Evolutionary conservation across 768 basidiomycete genomes (phyloP), one percentile per base, ranked within the genome.

Genomic region (Pluteus cervinus): DNA sequence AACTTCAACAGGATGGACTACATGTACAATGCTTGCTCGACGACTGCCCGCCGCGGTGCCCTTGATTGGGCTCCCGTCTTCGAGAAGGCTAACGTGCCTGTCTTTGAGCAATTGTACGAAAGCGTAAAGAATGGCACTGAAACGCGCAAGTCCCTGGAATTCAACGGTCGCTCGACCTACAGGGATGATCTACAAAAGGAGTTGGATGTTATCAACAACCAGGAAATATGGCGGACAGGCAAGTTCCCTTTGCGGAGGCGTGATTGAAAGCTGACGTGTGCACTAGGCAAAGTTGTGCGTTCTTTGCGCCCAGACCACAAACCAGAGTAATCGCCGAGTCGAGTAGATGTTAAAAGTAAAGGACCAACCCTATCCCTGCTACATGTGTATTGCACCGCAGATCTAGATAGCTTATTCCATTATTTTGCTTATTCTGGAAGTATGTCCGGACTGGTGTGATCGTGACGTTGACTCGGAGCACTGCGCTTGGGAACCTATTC

Each of bases 21-120:
- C 79, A 97, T 98, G 93, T 97, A 83, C 79, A 85, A 86, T 57
- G 94, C 96, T 31, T 99, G 96, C 72, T 98, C 96, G 22, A 98
- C 94, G 50, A 98, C 96, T 33, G 96, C 96, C 36, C 91, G 94
- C 52, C 94, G 96, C 46, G 96, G 96, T 54, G 96, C 94, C 29
- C 86, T 96, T 47, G 96, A 98, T 75, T 98, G 96, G 96, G 93
- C 94, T 9, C 93, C 92, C 44, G 68, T 96, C 63, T 92, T 93
- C 58, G 91, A 94, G 65, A 82, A 86, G 66, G 81, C 93, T 46
- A 98, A 97, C 70, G 50, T 83, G 26, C 96, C 96, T 43, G 70
- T 98, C 55, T 99, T 98, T 58, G 90, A 97, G 67, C 67, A 82
- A 54, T 82, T 98, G 18, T 99, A 99, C 69, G 74, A 88, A 71